phyloP scores from a whole-genome alignment of 495 filamentous ascomycete species.

The Monascus purpureus region DNA sequence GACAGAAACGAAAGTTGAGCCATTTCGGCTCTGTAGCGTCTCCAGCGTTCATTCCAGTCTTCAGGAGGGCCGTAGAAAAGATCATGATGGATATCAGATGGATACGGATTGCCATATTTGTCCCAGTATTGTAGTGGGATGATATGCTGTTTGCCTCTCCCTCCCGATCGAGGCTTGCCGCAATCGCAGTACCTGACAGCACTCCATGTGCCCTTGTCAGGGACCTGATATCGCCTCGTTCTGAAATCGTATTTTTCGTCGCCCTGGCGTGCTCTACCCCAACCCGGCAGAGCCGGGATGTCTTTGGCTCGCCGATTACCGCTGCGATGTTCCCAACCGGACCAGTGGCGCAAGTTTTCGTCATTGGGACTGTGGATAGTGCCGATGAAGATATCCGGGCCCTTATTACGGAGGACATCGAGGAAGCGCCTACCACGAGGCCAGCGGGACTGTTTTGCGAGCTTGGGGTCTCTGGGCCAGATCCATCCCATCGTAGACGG shows the following conservation, averaged over 20 bases:
- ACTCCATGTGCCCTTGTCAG: slow-evolving; percentile 18
- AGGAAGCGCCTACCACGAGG: slow-evolving; percentile 18
- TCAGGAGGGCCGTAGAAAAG: background rate
- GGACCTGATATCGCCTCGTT: slow-evolving; percentile 14
- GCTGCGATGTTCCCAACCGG: background rate
- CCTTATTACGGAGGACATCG: slow-evolving; percentile 25
- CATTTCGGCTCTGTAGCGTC: too few species aligned
- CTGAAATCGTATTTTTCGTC: slow-evolving; percentile 19
- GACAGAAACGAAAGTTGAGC: too few species aligned
- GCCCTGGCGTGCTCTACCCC: slow-evolving; percentile 5
- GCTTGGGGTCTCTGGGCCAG: slow-evolving; percentile 27
- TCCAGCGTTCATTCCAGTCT: too few species aligned
- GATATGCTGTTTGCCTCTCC: slow-evolving; percentile 4
- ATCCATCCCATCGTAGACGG: slow-evolving; percentile 14
- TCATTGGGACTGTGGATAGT: slow-evolving; percentile 3
- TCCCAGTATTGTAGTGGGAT: slow-evolving; percentile 8
- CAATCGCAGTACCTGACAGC: slow-evolving; percentile 15
- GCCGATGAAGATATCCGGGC: slow-evolving; percentile 31
- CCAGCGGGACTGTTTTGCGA: slow-evolving; percentile 21
- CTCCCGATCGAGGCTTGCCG: slow-evolving; percentile 1
- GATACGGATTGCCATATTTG: background rate
- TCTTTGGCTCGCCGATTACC: slow-evolving; percentile 1
- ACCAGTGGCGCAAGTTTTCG: background rate
- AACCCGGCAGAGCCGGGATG: slow-evolving; percentile 16
- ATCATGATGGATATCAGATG: background rate